phyloP scores from a whole-genome alignment of 2,329 filamentous ascomycete genomes.

The Rutstroemia sp. region DNA sequence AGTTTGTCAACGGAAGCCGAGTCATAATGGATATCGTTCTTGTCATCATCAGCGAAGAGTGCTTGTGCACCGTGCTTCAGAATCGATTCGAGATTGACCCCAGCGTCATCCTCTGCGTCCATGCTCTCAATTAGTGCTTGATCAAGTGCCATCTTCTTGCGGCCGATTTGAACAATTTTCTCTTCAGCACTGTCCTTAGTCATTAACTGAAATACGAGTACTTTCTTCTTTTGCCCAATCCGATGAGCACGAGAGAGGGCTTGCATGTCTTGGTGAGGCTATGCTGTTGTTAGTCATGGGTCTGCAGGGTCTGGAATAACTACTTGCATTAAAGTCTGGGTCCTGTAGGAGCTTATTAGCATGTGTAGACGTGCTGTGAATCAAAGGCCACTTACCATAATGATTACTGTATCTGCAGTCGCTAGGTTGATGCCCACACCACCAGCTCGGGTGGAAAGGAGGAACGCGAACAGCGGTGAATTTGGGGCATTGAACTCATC shows the following conservation, averaged over 20 bases:
- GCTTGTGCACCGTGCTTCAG: conserved; percentile 81
- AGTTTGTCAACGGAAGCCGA: conserved; percentile 76
- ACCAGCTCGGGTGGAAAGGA: conserved; percentile 88
- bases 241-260: conserved; percentile 90
- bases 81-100: conserved; percentile 78
- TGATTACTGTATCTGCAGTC: conserved; percentile 95
- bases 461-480: conserved; percentile 79
- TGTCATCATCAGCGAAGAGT: conserved; percentile 69
- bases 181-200: conserved; percentile 86
- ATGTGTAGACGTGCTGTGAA: background rate
- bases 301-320: background rate
- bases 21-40: conserved; percentile 76
- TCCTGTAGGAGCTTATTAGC: conserved; percentile 20
- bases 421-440: conserved; percentile 97
- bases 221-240: conserved; percentile 93
- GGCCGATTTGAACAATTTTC: conserved; percentile 91
- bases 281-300: conserved; percentile 36
- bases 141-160: conserved; percentile 92
- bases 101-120: conserved; percentile 72
- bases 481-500: conserved; percentile 85
- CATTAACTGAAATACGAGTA: conserved; percentile 91
- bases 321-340: conserved; percentile 27
- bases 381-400: conserved; percentile 55
- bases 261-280: conserved; percentile 91
- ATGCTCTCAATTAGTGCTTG: conserved; percentile 91